phyloP scores from a whole-genome alignment of 2,329 filamentous ascomycete genomes.

The Clarireedia hainanense region DNA sequence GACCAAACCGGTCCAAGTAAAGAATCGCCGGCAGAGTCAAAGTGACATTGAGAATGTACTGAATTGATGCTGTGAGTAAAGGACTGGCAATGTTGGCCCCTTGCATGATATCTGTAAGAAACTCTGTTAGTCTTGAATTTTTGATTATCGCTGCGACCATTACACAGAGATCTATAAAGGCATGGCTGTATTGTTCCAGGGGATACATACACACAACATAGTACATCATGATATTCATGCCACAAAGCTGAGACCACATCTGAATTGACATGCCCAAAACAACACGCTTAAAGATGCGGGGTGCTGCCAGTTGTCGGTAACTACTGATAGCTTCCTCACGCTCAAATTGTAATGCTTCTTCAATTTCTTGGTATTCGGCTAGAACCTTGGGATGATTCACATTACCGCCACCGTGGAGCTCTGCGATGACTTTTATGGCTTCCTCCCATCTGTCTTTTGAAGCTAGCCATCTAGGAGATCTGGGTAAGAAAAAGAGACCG shows the following conservation, averaged over 20 bases:
- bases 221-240: conserved; percentile 67
- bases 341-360: conserved; percentile 67
- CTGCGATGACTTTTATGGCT: conserved; percentile 48
- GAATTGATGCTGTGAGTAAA: conserved; percentile 59
- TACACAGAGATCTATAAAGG: background rate
- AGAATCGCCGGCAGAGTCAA: conserved; percentile 71
- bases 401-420: conserved; percentile 51
- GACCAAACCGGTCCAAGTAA: conserved; percentile 69
- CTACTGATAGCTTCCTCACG: conserved; percentile 59
- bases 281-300: conserved; percentile 64
- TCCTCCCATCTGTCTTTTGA: conserved; percentile 61
- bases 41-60: conserved; percentile 71
- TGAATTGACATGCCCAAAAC: conserved; percentile 64
- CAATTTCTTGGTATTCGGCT: conserved; percentile 61
- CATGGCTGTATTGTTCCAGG: background rate
- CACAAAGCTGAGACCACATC: conserved; percentile 68
- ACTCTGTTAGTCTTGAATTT: background rate
- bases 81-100: conserved; percentile 48
- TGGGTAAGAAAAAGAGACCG: conserved; percentile 53
- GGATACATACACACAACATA: conserved; percentile 49
- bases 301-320: conserved; percentile 63
- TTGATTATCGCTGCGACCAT: no score
- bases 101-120: conserved; percentile 53
- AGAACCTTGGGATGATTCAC: conserved; percentile 50
- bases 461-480: conserved; percentile 64